Percentiles rank a stretch among this genome's conserved stretches.
phyloP scores from a whole-genome alignment of 2,329 filamentous ascomycete genomes.

The Leptographium wingfieldii region DNA sequence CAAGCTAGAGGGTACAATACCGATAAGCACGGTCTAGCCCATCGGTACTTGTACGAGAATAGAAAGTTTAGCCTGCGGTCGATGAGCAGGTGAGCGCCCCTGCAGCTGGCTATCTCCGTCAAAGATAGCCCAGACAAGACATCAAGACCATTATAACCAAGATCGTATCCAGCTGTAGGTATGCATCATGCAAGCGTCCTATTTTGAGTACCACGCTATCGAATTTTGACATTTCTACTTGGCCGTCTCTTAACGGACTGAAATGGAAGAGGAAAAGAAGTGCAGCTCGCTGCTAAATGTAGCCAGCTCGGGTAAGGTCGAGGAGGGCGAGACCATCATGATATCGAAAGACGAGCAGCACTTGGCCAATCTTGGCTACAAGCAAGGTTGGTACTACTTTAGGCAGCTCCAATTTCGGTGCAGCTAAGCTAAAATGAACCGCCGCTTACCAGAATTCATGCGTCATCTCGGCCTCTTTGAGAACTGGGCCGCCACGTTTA shows the following conservation, averaged over 20 bases:
- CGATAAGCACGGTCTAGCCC: not conserved
- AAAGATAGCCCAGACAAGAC: not conserved
- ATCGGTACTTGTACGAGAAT: not conserved
- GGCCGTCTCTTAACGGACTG: not conserved
- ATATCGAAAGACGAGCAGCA: conserved; percentile 18
- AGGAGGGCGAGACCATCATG: conserved; percentile 8
- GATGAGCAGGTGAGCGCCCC: not conserved
- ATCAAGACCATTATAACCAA: not conserved
- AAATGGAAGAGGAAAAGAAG: not conserved
- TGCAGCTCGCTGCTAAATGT: not conserved
- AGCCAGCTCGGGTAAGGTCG: not conserved
- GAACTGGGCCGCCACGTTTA: conserved; percentile 24
- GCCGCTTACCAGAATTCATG: conserved; percentile 16
- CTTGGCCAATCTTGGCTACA: conserved; percentile 21
- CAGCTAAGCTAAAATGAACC: not conserved
- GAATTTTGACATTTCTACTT: no score
- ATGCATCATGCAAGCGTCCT: no score
- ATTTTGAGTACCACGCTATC: no score
- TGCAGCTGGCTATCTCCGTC: not conserved
- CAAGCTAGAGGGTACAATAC: no score
- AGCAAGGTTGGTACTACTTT: conserved; percentile 14
- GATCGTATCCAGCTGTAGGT: not conserved
- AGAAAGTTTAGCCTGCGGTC: not conserved
- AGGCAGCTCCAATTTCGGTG: not conserved
- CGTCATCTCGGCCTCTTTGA: conserved; percentile 24